These are phyloP conservation scores for Lolium rigidum DNA, from an alignment of 176 grass and related monocot genomes.

Conservation along the genomic window DNA sequence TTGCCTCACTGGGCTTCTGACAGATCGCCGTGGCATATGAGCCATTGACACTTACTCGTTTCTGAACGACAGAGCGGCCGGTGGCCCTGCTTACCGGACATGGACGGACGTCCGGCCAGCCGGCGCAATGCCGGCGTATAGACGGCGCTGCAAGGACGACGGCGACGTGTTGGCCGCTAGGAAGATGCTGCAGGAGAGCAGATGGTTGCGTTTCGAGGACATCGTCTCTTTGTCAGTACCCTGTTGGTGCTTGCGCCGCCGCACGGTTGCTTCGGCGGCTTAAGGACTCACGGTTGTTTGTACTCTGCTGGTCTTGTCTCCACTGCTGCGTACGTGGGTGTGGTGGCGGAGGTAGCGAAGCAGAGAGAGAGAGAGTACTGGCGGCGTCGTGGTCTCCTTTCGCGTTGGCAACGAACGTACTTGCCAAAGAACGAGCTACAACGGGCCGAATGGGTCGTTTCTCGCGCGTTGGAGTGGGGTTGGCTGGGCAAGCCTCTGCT, in stretches of 20 bases:
- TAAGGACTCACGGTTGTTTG: neutral
- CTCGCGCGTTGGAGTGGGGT: neutral
- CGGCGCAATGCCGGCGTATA: neutral
- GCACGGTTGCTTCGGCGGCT: slow-evolving; percentile 11
- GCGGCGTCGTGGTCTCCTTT: neutral
- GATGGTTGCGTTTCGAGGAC: neutral
- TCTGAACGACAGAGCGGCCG: neutral
- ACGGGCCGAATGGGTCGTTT: neutral
- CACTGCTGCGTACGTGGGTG: neutral
- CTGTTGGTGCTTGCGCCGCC: neutral
- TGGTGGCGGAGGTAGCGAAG: slow-evolving; percentile 20
- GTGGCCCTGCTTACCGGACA: neutral
- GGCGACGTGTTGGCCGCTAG: neutral
- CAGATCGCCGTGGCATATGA: neutral
- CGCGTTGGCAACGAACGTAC: neutral
- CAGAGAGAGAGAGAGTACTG: neutral
- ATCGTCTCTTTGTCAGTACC: slow-evolving; percentile 34
- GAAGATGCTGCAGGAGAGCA: neutral
- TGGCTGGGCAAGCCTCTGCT: neutral
- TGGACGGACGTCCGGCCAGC: neutral
- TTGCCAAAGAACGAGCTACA: neutral
- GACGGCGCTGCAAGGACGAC: neutral
- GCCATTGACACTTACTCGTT: neutral
- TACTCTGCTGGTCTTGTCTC: neutral
- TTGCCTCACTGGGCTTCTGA: neutral